phyloP scores from a whole-genome alignment of 1,284 basidiomycete genomes.

The Ceratobasidium sp. region DNA sequence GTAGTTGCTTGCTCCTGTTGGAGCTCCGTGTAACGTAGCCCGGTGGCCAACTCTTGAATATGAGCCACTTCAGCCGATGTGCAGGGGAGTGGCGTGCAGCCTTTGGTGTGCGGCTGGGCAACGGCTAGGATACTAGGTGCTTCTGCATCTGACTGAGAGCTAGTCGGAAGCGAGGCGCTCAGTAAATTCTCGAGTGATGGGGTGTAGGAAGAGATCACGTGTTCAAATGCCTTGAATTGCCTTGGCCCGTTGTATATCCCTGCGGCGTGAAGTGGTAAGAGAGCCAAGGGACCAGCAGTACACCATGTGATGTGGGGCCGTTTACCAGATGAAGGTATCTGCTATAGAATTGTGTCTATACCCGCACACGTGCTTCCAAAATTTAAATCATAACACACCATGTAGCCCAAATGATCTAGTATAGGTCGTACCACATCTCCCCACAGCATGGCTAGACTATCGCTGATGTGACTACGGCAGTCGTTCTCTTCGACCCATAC shows the following conservation, averaged over 20 bases:
- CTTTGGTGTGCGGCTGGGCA: background rate
- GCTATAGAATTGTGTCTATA: too few relatives aligned
- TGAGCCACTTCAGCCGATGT: background rate
- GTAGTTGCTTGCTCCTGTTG: background rate
- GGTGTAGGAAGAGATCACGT: constrained; percentile 48
- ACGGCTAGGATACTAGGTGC: background rate
- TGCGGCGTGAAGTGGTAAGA: constrained; percentile 50
- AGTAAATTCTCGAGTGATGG: constrained; percentile 43
- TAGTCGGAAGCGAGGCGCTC: constrained; percentile 36
- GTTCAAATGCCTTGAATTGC: constrained; percentile 42
- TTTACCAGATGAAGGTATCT: background rate
- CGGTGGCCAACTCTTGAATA: background rate
- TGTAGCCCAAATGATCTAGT: constrained; percentile 16
- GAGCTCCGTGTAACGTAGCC: background rate
- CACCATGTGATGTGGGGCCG: constrained; percentile 46
- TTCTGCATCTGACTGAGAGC: background rate
- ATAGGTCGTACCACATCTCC: constrained; percentile 16
- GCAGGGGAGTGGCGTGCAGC: background rate
- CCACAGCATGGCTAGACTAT: constrained; percentile 25
- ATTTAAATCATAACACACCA: background rate
- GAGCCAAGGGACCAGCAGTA: constrained; percentile 44
- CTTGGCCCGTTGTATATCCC: constrained; percentile 41
- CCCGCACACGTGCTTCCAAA: too few relatives aligned
- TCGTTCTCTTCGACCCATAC: background rate
- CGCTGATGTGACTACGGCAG: background rate